phyloP scores from a whole-genome alignment of 2,329 filamentous ascomycete species.

The Diplodia corticola region DNA sequence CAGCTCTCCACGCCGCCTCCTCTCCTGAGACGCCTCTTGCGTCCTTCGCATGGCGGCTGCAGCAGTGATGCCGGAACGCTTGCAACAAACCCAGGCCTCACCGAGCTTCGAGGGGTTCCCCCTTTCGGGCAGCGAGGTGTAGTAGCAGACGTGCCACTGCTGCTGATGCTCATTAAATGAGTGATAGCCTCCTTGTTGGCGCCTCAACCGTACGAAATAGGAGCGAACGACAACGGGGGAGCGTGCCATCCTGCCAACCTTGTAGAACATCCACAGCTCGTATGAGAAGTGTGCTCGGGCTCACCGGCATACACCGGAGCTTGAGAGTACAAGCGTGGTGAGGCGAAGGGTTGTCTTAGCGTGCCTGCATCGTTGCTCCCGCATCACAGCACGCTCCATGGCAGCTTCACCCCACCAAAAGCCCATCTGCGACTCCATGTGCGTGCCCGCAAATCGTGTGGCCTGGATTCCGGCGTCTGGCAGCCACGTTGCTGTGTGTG shows the following conservation, averaged over 20 bases:
- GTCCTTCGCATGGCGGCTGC: background rate
- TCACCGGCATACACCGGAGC: background rate
- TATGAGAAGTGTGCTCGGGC: background rate
- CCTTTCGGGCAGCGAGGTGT: no score
- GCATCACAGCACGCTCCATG: background rate
- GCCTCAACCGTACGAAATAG: no score
- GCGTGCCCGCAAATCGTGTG: background rate
- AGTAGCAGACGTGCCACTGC: no score
- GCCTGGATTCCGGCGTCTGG: background rate
- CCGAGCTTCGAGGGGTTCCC: background rate
- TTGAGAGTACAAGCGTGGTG: background rate
- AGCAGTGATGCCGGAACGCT: background rate
- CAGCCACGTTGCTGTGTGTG: background rate
- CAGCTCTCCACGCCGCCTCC: background rate
- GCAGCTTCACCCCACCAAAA: background rate
- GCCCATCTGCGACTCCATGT: background rate
- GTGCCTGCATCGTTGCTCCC: background rate
- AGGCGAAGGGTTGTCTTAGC: background rate
- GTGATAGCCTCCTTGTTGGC: no score
- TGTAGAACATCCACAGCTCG: no score
- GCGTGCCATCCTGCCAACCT: no score
- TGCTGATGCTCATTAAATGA: no score
- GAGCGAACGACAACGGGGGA: no score
- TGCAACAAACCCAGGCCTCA: background rate
- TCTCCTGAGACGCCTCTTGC: background rate